Conservation (phyloP, 2,329 filamentous ascomycete genomes). For the Fusarium camptoceras region DNA sequence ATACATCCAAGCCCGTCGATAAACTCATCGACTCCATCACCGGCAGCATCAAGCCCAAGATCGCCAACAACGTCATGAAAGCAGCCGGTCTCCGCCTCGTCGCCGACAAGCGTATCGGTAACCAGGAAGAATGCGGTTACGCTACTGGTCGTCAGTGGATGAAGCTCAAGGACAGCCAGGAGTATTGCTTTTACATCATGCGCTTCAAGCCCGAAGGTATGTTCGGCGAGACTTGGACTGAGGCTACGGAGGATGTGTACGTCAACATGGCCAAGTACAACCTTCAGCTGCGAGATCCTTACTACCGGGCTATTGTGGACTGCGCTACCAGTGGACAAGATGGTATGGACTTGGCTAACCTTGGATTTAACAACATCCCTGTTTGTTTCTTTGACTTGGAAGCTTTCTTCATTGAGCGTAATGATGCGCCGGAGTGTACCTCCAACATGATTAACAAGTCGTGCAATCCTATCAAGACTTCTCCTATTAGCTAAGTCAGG, state of each 20-base stretch:
- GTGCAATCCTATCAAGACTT: slow-evolving; percentile 9
- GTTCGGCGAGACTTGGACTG: not conserved
- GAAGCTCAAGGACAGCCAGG: slow-evolving; percentile 9
- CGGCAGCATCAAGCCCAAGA: slow-evolving; percentile 29
- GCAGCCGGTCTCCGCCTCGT: slow-evolving; percentile 23
- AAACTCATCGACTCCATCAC: slow-evolving; percentile 7
- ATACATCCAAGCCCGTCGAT: slow-evolving; percentile 5
- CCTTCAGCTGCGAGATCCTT: slow-evolving; percentile 16
- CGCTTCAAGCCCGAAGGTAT: not conserved
- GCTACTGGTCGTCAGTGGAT: slow-evolving; percentile 33
- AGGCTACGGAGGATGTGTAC: slow-evolving; percentile 16
- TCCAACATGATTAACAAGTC: not conserved
- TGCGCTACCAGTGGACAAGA: not conserved
- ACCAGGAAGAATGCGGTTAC: slow-evolving; percentile 22
- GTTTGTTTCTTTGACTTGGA: slow-evolving; percentile 29
- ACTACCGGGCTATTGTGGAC: slow-evolving; percentile 26
- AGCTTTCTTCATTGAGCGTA: slow-evolving; percentile 20
- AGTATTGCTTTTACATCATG: slow-evolving; percentile 39
- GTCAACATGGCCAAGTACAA: slow-evolving; percentile 32
- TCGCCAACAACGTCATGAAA: slow-evolving; percentile 39
- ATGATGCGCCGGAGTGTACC: slow-evolving; percentile 9
- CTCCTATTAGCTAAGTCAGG: not conserved
- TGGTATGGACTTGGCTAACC: not conserved
- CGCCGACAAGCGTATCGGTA: slow-evolving; percentile 15
- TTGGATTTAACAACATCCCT: slow-evolving; percentile 13